Evolutionary conservation across 345 rosid genomes (phyloP), one percentile per base, ranked within the genome.

Genomic region (Camelina hispida): DNA sequence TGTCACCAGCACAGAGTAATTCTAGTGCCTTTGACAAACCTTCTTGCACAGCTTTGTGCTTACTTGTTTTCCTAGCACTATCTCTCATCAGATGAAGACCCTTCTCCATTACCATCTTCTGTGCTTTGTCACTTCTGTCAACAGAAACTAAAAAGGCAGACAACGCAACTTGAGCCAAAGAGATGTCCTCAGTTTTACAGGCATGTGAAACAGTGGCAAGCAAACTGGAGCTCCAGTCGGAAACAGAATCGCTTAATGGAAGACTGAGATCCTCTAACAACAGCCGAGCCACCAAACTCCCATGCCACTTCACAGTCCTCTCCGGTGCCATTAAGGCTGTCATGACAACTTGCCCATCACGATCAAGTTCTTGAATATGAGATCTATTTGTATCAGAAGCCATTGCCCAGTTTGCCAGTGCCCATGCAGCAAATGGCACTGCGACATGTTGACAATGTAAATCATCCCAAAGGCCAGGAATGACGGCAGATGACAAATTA

Each of bases 401-500:
- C 92, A 85, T 87, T 25, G 99, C 99, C 99, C 99, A 95, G 73
- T 92, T 90, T 72, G 99, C 97, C 80, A 95, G 83, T 38, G 97
- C 97, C 99, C 99, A 92, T 9, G 92, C 91, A 60, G 99, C 99
- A 86, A 95, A 95, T 59, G 99, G 99, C 62, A 95, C 97, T 23
- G 97, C 99, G n/a, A 95, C 98, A 87, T 95, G 97, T 74, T 95
- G 91, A 79, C 87, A 89, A 68, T 90, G 97, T 78, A 95, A 88
- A 83, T 95, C 99, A 85, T 95, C 99, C 99, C 99, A 95, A 17
- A 95, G 89, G 68, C 97, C 99, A 79, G 99, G 97, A 79, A 95
- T 91, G 66, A 92, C 97, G 69, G 93, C 81, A 63, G 90, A 88
- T 55, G 91, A 90, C 75, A 90, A 64, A 70, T 82, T 87, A 59